Conservation (phyloP, 2,329 filamentous ascomycete genomes). For the Aspergillus hiratsukae region DNA sequence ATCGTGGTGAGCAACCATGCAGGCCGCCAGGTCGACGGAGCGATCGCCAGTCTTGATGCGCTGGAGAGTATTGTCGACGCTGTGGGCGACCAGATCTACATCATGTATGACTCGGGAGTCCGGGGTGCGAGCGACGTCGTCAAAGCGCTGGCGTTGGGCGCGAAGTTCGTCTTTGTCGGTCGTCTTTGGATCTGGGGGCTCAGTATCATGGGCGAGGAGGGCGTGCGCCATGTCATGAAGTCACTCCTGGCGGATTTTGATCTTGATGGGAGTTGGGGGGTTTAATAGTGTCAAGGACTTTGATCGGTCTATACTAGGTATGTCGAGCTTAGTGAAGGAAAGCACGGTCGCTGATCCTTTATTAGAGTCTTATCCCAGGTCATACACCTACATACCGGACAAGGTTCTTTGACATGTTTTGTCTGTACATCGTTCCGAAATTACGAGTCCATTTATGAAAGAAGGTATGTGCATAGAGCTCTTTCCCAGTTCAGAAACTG, state of each 20-base stretch:
- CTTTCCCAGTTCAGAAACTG: background rate
- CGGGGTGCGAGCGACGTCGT: slow-evolving; percentile 55
- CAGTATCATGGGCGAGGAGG: slow-evolving; percentile 56
- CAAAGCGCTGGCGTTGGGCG: slow-evolving; percentile 59
- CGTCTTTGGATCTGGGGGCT: slow-evolving; percentile 59
- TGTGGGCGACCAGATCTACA: slow-evolving; percentile 47
- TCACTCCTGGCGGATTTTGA: slow-evolving; percentile 59
- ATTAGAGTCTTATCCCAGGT: slow-evolving; percentile 42
- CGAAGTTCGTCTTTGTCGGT: slow-evolving; percentile 60
- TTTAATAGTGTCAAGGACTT: slow-evolving; percentile 52
- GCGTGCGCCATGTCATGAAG: slow-evolving; percentile 60
- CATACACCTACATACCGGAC: slow-evolving; percentile 36
- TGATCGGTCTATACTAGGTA: slow-evolving; percentile 37
- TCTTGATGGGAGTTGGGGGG: slow-evolving; percentile 57
- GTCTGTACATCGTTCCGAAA: background rate
- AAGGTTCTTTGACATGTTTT: slow-evolving; percentile 18
- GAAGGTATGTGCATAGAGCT: slow-evolving; percentile 1
- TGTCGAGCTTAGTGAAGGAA: slow-evolving; percentile 1
- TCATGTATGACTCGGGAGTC: slow-evolving; percentile 60
- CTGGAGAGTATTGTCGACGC: slow-evolving; percentile 55
- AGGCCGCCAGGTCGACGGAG: slow-evolving; percentile 61
- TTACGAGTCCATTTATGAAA: slow-evolving; percentile 4
- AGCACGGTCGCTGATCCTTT: background rate
- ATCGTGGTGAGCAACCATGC: slow-evolving; percentile 70
- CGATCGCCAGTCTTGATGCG: slow-evolving; percentile 56